A percentile compares a stretch with the other conserved stretches of the same genome.
These are phyloP conservation scores for Stachybotrys echinatus DNA, from an alignment of 2,329 filamentous ascomycete species.

Conservation along the genomic window DNA sequence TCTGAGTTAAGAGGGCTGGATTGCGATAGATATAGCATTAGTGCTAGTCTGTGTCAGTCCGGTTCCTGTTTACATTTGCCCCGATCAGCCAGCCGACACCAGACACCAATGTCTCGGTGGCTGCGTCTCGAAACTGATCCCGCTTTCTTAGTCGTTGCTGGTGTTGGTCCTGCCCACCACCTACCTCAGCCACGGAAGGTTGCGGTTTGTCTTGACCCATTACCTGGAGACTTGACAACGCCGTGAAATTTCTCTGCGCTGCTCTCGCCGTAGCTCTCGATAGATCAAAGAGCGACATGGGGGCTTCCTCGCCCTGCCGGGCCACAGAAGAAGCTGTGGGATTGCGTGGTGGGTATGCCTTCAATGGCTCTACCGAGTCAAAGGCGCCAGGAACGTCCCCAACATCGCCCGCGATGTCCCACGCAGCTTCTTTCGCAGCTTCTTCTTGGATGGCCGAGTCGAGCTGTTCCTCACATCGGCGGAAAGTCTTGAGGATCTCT, in stretches of 20 bases:
- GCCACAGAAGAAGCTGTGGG: slow-evolving; percentile 26
- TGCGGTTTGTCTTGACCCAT: slow-evolving; percentile 13
- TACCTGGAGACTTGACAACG: slow-evolving; percentile 45
- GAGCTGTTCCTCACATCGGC: slow-evolving; percentile 73
- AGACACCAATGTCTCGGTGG: slow-evolving; percentile 61
- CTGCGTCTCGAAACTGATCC: slow-evolving; percentile 63
- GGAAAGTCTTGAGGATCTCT: slow-evolving; percentile 70
- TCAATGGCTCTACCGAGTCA: slow-evolving; percentile 21
- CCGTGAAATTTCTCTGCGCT: slow-evolving; percentile 53
- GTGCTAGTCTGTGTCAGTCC: not conserved
- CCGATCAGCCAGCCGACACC: slow-evolving; percentile 65
- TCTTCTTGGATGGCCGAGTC: slow-evolving; percentile 62
- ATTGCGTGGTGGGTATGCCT: slow-evolving; percentile 22
- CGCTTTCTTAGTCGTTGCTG: slow-evolving; percentile 56
- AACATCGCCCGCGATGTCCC: slow-evolving; percentile 61
- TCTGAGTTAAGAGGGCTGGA: too few species aligned
- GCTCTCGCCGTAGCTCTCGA: slow-evolving; percentile 55
- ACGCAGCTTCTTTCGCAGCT: slow-evolving; percentile 61
- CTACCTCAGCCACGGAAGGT: slow-evolving; percentile 16
- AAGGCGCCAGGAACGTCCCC: slow-evolving; percentile 54
- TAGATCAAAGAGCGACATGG: slow-evolving; percentile 61
- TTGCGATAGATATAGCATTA: too few species aligned
- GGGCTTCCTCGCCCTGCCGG: slow-evolving; percentile 46
- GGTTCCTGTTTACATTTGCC: slow-evolving; percentile 32
- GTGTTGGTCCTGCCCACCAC: slow-evolving; percentile 17